Base-by-base conservation (phyloP, 371 early-diverging fungal genomes). In the Mucor racemosus region DNA sequence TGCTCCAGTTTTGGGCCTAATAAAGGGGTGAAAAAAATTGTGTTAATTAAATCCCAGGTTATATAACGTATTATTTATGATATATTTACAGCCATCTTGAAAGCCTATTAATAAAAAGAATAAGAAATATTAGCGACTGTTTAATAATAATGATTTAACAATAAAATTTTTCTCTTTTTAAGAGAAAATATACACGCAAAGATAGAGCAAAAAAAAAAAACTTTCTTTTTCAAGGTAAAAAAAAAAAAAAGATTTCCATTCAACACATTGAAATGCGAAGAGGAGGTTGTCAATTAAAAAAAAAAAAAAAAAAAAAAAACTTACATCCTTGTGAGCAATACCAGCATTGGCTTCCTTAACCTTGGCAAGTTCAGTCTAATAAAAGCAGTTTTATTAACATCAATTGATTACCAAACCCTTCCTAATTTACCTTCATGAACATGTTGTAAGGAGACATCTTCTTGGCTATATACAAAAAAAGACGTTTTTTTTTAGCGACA, bases 401-500 rank as follows among this genome's bases (percentile, higher is more conserved):
- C 38, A 53, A 40, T 31, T 21, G 10, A 6, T 42, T 10, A 55
- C 21, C 10, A 54, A 34, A 31, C 31, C 36, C 36, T 36, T 36
- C 36, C 36, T 9, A 7, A 14, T 33, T 74, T 67, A 82, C 82
- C 80, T 88, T 89, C 89, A 91, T 90, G 72, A 85, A 91, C 63
- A 77, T 76, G 79, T 90, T 91, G 72, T 90, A 90, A 41, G 88
- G 86, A 34, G 88, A 80, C 71, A 86, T 69, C 76, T 85, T 85
- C 75, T 69, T 72, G 41, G 58, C 64, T 64, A 58, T 31, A 11
- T 11, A 10, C 10, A 39, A 6, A 38, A 5, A 19, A 5, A 2
- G 36, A 36, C 0, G 19, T 21, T 44, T 21, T 7, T 21, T 4
- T 8, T 62, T 36, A 62, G 62, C 50, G 33, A 63, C 63, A 63